Base-by-base conservation (phyloP, 345 rosid species). In the Carallia pectinifolia region DNA sequence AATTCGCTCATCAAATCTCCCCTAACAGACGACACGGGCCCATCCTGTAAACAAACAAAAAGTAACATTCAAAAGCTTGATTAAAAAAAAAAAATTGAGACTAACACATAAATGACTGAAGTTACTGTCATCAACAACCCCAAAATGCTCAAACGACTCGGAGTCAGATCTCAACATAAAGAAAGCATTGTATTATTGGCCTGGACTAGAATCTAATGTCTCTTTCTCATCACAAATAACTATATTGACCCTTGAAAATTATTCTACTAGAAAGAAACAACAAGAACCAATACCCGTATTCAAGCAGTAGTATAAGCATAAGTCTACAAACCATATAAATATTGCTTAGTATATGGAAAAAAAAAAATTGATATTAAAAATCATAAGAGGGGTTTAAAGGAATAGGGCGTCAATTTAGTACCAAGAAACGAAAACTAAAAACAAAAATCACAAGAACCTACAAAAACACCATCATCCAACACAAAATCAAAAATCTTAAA, bases 1-100 rank as follows among this genome's bases (percentile, higher is more conserved):
- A 96, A 84, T 56, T 88, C 95, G 17, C 75, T 67, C 90, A 92
- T 81, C 77, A 96, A 85, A 80, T 90, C 93, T 58, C 83, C 82
- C 62, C 85, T 80, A 38, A 50, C 33, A 29, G 81, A 77, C 61
- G 78, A 76, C 50, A 67, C 76, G 58, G 62, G 44, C 68, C 79
- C 71, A 37, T 73, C 86, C 92, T 88, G 79, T 79, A 66, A 53
- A 72, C 60, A 44, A 58, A 70, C 36, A 58, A 69, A 56, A 63
- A 72, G 58, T 61, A 68, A 53, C 59, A 54, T 39, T 64, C 70
- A 69, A 27, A 63, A 77, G 50, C 36, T 33, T 27, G 13, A 59
- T 31, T 54, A 40, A 8, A 55, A 61, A 33, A 7, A 15, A 65
- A 36, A 61, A 38, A 6, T 4, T 16, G 30, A 47, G 54, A 65